Evolutionary conservation across 2,329 filamentous ascomycete species (phyloP).

Genomic region (Xylaria sp.): DNA sequence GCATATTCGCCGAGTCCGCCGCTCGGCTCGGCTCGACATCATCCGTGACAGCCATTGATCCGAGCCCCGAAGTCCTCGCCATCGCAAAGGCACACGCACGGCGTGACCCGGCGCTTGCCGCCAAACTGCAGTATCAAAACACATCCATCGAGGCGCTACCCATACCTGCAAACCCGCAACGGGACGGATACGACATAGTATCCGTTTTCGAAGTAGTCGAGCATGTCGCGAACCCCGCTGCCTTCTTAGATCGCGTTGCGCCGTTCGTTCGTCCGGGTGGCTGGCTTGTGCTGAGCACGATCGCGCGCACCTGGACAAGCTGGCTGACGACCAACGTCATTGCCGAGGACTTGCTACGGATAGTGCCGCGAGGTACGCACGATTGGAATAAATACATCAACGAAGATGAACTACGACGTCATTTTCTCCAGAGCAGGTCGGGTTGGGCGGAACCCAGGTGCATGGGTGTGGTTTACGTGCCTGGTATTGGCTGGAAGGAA

Average conservation of each 20-base stretch:
- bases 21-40: constrained; percentile 72
- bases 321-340: constrained; percentile 94
- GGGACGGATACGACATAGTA: constrained; percentile 77
- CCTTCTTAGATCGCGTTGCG: constrained; percentile 77
- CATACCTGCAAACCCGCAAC: constrained; percentile 48
- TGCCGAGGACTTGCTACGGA: constrained; percentile 85
- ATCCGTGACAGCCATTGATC: constrained; percentile 80
- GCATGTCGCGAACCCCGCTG: constrained; percentile 80
- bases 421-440: constrained; percentile 60
- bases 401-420: constrained; percentile 74
- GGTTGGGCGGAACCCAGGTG: constrained; percentile 69
- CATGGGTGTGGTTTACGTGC: constrained; percentile 90
- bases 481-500: constrained; percentile 88
- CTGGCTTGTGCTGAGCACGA: constrained; percentile 93
- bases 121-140: constrained; percentile 77
- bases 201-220: constrained; percentile 95
- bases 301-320: constrained; percentile 86
- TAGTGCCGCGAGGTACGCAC: constrained; percentile 93
- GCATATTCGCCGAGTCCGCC: constrained; percentile 92
- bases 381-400: constrained; percentile 98
- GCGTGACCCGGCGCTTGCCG: constrained; percentile 73
- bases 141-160: constrained; percentile 78
- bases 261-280: constrained; percentile 87
- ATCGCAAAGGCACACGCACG: constrained; percentile 81
- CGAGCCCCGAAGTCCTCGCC: constrained; percentile 75